A percentile compares a stretch with the other conserved stretches of the same genome.
Evolutionary conservation across 495 filamentous ascomycete genomes (phyloP).

Genomic region (Penicillium cinerascens): DNA sequence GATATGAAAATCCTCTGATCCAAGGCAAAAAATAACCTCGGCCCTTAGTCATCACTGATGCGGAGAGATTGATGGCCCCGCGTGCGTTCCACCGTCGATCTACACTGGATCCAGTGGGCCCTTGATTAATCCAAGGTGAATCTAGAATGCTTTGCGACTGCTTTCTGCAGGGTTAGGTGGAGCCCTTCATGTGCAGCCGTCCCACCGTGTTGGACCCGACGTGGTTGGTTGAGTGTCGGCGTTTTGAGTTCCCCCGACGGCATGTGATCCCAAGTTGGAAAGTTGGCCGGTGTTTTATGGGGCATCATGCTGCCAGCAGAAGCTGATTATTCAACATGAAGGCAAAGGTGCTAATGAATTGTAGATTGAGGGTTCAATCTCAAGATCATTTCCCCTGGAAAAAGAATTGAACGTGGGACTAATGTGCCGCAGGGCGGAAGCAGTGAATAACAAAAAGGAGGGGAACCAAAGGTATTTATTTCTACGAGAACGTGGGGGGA

Average conservation of each 20-base stretch:
- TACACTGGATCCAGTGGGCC: neutral
- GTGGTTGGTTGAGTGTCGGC: neutral
- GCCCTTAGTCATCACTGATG: slow-evolving; percentile 12
- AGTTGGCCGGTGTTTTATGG: neutral
- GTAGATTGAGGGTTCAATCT: no score
- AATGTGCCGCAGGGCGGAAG: neutral
- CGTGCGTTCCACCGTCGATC: neutral
- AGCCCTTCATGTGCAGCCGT: no score
- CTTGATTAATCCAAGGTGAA: neutral
- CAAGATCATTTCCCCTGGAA: no score
- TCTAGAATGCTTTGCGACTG: neutral
- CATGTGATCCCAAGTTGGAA: neutral
- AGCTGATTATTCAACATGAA: no score
- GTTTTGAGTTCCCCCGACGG: neutral
- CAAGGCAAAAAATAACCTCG: slow-evolving; percentile 3
- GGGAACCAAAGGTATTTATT: no score
- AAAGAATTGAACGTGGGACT: no score
- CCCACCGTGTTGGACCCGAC: neutral
- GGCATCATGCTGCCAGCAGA: no score
- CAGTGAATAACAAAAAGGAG: no score
- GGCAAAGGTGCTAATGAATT: no score
- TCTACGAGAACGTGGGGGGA: neutral
- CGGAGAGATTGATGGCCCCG: slow-evolving; percentile 26
- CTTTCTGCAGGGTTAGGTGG: neutral
- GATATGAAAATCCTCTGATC: neutral